Evolutionary conservation across 106 monocot genomes (phyloP).

Genomic region (Apostasia shenzhenica): DNA sequence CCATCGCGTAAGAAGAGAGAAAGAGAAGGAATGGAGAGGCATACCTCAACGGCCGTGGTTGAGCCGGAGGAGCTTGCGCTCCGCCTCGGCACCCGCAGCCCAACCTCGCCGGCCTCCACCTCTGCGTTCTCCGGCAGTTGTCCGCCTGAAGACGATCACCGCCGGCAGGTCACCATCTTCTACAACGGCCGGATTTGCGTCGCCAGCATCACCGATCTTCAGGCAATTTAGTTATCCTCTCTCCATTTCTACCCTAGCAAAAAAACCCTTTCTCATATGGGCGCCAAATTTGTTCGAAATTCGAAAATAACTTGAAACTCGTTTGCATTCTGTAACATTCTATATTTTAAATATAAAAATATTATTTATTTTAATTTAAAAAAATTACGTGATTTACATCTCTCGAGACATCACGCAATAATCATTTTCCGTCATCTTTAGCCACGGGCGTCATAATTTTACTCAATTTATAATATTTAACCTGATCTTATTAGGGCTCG

Average conservation of each 20-base stretch:
- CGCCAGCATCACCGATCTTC: constrained; percentile 17
- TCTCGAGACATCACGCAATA: no score
- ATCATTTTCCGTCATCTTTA: no score
- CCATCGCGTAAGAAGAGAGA: background rate
- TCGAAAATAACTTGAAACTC: no score
- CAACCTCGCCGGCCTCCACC: background rate
- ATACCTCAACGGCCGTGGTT: background rate
- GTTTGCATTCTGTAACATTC: no score
- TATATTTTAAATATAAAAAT: no score
- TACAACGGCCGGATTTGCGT: constrained; percentile 16
- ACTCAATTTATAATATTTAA: no score
- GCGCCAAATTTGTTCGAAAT: no score
- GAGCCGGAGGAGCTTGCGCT: background rate
- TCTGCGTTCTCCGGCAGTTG: background rate
- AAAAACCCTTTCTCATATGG: background rate
- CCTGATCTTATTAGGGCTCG: no score
- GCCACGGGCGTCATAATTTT: no score
- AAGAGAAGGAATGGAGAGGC: background rate
- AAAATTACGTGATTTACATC: no score
- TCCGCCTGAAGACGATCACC: background rate
- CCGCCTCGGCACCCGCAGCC: background rate
- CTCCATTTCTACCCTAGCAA: background rate
- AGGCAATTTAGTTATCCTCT: background rate
- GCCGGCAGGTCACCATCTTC: constrained; percentile 15
- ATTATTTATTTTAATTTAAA: no score